phyloP scores from a whole-genome alignment of 805 yeast species.

The Ogataea philodendri region DNA sequence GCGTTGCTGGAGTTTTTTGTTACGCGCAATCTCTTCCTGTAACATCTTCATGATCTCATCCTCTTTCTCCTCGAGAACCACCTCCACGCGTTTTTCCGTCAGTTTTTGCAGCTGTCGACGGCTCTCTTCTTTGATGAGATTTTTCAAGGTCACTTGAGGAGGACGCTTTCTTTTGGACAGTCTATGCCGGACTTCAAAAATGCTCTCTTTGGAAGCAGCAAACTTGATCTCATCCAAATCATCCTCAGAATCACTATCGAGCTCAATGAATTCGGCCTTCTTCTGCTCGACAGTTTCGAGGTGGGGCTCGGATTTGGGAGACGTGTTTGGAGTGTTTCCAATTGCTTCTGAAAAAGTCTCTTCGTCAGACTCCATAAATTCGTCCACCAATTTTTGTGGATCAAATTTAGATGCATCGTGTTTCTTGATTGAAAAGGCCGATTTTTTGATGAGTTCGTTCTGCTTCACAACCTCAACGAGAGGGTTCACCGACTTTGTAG shows the following conservation, averaged over 20 bases:
- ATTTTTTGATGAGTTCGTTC: slow-evolving; percentile 23
- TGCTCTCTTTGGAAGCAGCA: slow-evolving; percentile 15
- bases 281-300: not conserved
- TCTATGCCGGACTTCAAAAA: slow-evolving; percentile 18
- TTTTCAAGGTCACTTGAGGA: slow-evolving; percentile 14
- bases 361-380: slow-evolving; percentile 23
- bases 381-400: slow-evolving; percentile 22
- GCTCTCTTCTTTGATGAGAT: slow-evolving; percentile 18
- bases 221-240: slow-evolving; percentile 16
- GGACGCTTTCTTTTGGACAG: slow-evolving; percentile 16
- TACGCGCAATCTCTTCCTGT: slow-evolving; percentile 24
- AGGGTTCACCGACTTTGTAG: slow-evolving; percentile 12
- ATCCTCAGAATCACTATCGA: slow-evolving; percentile 22
- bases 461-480: slow-evolving; percentile 17
- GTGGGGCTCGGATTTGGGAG: slow-evolving; percentile 14
- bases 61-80: slow-evolving; percentile 13
- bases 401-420: slow-evolving; percentile 23
- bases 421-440: slow-evolving; percentile 16
- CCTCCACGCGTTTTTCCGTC: slow-evolving; percentile 15
- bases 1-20: slow-evolving; percentile 14
- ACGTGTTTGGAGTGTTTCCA: slow-evolving; percentile 21
- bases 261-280: slow-evolving; percentile 11
- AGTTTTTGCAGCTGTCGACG: slow-evolving; percentile 17
- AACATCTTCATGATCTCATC: slow-evolving; percentile 25
- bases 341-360: slow-evolving; percentile 19